phyloP scores from a whole-genome alignment of 106 monocot species.

The Dendrobium catenatum region DNA sequence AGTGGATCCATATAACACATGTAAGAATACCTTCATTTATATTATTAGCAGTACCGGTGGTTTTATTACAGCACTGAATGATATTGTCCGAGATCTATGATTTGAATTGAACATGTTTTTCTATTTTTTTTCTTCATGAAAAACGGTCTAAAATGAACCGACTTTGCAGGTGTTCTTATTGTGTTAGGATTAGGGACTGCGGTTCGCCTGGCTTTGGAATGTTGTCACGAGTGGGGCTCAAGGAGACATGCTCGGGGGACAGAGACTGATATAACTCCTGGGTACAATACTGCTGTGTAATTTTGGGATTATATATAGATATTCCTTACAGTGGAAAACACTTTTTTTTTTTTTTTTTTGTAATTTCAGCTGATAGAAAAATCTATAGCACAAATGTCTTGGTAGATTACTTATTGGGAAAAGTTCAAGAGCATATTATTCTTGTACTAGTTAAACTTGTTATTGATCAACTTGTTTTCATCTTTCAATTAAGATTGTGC shows the following conservation, averaged over 20 bases:
- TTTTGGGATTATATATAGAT: not conserved
- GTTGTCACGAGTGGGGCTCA: slow-evolving; percentile 61
- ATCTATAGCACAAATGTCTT: not conserved
- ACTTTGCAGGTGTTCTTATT: slow-evolving; percentile 59
- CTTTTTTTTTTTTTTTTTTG: not conserved
- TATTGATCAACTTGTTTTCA: too few species aligned
- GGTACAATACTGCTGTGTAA: slow-evolving; percentile 54
- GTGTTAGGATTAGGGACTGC: slow-evolving; percentile 83
- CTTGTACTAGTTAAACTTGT: too few species aligned
- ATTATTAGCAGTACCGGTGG: too few species aligned
- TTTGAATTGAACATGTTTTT: too few species aligned
- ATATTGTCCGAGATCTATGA: too few species aligned
- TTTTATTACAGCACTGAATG: too few species aligned
- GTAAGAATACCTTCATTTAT: too few species aligned
- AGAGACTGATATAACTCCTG: slow-evolving; percentile 31
- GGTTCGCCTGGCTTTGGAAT: slow-evolving; percentile 61
- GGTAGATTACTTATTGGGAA: not conserved
- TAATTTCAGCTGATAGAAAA: not conserved
- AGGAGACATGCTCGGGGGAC: slow-evolving; percentile 23
- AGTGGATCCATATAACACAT: too few species aligned
- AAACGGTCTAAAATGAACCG: too few species aligned
- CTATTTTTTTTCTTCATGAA: too few species aligned
- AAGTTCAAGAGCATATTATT: not conserved
- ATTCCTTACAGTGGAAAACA: not conserved
- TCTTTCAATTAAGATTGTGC: too few species aligned